Conservation (phyloP, 1,284 basidiomycete species). For the Ceraceosorus guamensis region DNA sequence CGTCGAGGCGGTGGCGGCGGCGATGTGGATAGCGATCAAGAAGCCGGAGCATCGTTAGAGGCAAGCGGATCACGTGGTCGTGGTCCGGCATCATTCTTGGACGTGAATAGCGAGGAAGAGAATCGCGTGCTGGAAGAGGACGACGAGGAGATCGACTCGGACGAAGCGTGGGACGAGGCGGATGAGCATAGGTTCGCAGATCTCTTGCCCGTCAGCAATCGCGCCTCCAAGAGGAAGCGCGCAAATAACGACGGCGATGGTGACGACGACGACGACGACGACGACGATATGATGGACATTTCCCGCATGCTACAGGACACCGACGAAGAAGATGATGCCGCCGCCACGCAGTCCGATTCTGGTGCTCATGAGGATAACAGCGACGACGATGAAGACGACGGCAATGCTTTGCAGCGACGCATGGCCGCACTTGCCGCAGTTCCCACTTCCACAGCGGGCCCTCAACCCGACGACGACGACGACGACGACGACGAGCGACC, state of each 20-base stretch:
- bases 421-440: background rate
- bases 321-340: constrained; percentile 27
- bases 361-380: constrained; percentile 11
- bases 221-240: background rate
- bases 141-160: constrained; percentile 46
- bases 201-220: constrained; percentile 9
- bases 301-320: too few species aligned
- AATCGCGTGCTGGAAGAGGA: constrained; percentile 12
- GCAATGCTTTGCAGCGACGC: background rate
- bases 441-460: background rate
- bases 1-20: too few species aligned
- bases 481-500: constrained; percentile 3
- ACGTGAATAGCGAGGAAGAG: background rate
- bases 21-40: background rate
- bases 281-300: constrained; percentile 12
- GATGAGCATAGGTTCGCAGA: constrained; percentile 40
- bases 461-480: constrained; percentile 1
- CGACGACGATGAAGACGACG: constrained; percentile 9
- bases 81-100: background rate
- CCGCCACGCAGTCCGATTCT: constrained; percentile 19
- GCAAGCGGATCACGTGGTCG: background rate
- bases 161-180: constrained; percentile 44
- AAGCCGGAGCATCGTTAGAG: too few species aligned
- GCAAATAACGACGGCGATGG: constrained; percentile 1
- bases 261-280: constrained; percentile 14